A percentile compares a stretch with the other conserved stretches of the same genome.
phyloP scores from a whole-genome alignment of 805 yeast species.

The Ogataea nonfermentans region DNA sequence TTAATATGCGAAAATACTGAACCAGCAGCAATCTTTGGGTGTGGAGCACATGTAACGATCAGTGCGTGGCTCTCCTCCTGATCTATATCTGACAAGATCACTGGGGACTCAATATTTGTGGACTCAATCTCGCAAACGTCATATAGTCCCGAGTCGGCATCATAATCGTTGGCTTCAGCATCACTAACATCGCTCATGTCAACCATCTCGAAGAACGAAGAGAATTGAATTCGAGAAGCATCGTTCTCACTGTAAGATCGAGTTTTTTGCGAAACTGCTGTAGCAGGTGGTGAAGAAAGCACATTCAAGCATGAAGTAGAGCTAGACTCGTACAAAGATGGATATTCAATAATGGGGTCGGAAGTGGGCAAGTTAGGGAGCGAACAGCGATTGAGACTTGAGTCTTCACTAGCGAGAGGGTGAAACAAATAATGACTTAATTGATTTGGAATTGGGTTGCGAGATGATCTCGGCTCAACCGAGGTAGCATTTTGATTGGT shows the following conservation, averaged over 20 bases:
- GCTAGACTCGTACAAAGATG: conserved; percentile 20
- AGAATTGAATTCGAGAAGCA: conserved; percentile 10
- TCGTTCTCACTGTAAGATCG: conserved; percentile 12
- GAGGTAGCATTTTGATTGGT: conserved; percentile 9
- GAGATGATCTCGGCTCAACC: conserved; percentile 5
- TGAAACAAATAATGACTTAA: conserved; percentile 15
- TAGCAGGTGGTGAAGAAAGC: conserved; percentile 14
- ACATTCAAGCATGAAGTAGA: conserved; percentile 4
- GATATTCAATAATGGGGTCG: conserved; percentile 22
- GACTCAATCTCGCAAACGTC: conserved; percentile 1
- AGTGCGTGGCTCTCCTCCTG: not conserved
- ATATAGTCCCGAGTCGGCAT: conserved; percentile 7
- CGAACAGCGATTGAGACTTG: conserved; percentile 5
- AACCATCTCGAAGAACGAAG: conserved; percentile 20
- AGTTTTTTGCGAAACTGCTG: conserved; percentile 3
- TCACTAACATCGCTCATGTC: conserved; percentile 23
- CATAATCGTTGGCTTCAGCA: conserved; percentile 11
- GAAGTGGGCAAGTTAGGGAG: conserved; percentile 18
- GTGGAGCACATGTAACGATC: not conserved
- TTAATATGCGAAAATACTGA: not conserved
- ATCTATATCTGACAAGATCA: conserved; percentile 2
- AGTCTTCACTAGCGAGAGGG: conserved; percentile 12
- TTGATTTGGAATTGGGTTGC: conserved; percentile 5
- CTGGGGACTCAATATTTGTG: not conserved
- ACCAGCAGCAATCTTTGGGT: not conserved